Evolutionary conservation across 257 asterid genomes (phyloP).

Genomic region (Nicotiana sylvestris): DNA sequence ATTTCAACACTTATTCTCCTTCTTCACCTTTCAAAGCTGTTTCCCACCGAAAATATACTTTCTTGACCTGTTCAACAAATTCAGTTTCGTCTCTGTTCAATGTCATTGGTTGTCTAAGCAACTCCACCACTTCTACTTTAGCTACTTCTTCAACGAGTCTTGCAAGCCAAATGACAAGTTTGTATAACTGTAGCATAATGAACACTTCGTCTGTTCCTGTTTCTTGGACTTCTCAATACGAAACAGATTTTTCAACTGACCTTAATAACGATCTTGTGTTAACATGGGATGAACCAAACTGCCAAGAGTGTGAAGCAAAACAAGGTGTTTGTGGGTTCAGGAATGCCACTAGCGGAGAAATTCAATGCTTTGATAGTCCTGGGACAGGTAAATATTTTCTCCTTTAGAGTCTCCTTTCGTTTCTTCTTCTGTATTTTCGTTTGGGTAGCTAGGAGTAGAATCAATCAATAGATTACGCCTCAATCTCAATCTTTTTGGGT

Average conservation of each 20-base stretch:
- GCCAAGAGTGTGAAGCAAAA: slow-evolving; percentile 34
- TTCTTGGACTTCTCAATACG: slow-evolving; percentile 27
- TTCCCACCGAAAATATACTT: slow-evolving; percentile 37
- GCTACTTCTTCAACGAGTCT: slow-evolving; percentile 42
- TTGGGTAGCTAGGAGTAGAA: not conserved
- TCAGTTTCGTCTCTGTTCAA: slow-evolving; percentile 4
- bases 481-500: not conserved
- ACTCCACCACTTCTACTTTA: slow-evolving; percentile 22
- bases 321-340: slow-evolving; percentile 30
- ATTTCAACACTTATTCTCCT: slow-evolving; percentile 48
- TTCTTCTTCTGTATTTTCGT: not conserved
- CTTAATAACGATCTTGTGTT: slow-evolving; percentile 31
- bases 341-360: slow-evolving; percentile 5
- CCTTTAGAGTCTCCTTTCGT: not conserved
- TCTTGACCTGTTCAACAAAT: slow-evolving; percentile 54
- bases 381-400: slow-evolving; percentile 24
- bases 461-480: not conserved
- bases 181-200: slow-evolving; percentile 31
- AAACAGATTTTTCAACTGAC: slow-evolving; percentile 17
- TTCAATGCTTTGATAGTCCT: slow-evolving; percentile 20
- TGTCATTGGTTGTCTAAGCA: slow-evolving; percentile 29
- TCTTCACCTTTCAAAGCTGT: slow-evolving; percentile 29
- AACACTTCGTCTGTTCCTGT: slow-evolving; percentile 37
- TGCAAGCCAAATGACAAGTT: slow-evolving; percentile 31
- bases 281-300: slow-evolving; percentile 36